phyloP scores from a whole-genome alignment of 1,139 yeast species.

The Pichia sp. region DNA sequence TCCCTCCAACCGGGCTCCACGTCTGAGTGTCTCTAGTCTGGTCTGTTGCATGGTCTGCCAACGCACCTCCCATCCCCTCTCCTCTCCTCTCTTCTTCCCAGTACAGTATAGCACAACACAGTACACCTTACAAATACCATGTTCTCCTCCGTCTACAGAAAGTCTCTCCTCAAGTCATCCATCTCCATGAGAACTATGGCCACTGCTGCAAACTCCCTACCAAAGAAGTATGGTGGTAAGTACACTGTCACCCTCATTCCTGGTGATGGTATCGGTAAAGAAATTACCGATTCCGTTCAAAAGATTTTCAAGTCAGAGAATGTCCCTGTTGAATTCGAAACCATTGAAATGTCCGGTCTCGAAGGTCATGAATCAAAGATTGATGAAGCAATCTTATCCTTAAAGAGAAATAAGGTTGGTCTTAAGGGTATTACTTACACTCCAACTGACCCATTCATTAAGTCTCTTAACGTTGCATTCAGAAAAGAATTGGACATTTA shows the following conservation, averaged over 20 bases:
- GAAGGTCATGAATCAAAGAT: conserved; percentile 51
- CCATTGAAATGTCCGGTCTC: conserved; percentile 79
- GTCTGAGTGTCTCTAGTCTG: no score
- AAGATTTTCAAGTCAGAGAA: conserved; percentile 78
- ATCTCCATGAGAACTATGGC: conserved; percentile 16
- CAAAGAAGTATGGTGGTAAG: conserved; percentile 92
- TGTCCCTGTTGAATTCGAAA: conserved; percentile 94
- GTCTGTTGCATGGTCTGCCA: no score
- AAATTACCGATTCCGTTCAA: conserved; percentile 90
- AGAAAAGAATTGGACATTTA: conserved; percentile 94
- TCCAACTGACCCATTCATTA: conserved; percentile 60
- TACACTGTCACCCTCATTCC: conserved; percentile 92
- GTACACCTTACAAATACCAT: conserved; percentile 8
- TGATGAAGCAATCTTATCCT: conserved; percentile 81
- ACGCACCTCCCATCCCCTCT: no score
- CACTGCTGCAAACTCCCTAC: conserved; percentile 36
- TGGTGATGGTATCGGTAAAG: conserved; percentile 97
- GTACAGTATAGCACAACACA: not conserved
- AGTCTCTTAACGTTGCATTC: conserved; percentile 90
- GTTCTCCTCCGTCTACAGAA: conserved; percentile 21
- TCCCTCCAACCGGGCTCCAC: not conserved
- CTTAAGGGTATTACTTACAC: conserved; percentile 94
- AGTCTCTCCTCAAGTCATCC: conserved; percentile 13
- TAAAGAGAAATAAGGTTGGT: conserved; percentile 96
- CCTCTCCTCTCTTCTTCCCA: not conserved